Conservation (phyloP, 345 rosid species). For the Aquilaria malaccensis region DNA sequence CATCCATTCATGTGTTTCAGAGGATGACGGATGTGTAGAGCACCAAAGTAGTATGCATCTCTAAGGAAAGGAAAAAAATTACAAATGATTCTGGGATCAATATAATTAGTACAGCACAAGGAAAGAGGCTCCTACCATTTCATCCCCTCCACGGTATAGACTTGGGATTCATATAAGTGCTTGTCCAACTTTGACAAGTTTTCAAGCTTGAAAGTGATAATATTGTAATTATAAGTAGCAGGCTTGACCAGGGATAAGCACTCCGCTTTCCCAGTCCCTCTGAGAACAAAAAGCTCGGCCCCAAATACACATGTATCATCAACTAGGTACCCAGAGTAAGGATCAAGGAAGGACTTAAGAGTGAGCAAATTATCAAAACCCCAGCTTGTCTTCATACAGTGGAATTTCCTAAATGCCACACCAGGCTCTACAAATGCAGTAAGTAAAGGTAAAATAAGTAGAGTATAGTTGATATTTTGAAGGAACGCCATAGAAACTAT, state of each 20-base stretch:
- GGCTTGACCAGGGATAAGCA: conserved; percentile 17
- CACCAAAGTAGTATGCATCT: no score
- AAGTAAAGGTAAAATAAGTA: background rate
- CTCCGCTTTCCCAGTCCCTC: conserved; percentile 9
- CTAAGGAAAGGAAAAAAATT: no score
- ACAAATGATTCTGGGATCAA: no score
- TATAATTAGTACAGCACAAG: no score
- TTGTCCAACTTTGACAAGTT: conserved; percentile 21
- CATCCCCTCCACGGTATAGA: conserved; percentile 21
- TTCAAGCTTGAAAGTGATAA: conserved; percentile 23
- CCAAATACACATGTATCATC: conserved; percentile 23
- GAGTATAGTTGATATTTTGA: background rate
- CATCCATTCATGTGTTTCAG: no score
- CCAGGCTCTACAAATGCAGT: conserved; percentile 12
- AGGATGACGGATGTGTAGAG: no score
- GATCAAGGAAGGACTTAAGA: conserved; percentile 12
- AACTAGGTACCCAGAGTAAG: conserved; percentile 12
- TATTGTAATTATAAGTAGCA: conserved; percentile 1
- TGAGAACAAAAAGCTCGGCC: conserved; percentile 19
- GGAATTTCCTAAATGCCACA: conserved; percentile 14
- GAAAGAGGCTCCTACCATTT: conserved; percentile 20
- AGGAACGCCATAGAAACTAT: background rate
- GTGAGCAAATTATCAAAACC: conserved; percentile 20
- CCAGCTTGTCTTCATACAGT: conserved; percentile 12
- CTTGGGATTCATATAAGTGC: conserved; percentile 6